Conservation (phyloP, 495 filamentous ascomycete species). For the Aspergillus affinis region DNA sequence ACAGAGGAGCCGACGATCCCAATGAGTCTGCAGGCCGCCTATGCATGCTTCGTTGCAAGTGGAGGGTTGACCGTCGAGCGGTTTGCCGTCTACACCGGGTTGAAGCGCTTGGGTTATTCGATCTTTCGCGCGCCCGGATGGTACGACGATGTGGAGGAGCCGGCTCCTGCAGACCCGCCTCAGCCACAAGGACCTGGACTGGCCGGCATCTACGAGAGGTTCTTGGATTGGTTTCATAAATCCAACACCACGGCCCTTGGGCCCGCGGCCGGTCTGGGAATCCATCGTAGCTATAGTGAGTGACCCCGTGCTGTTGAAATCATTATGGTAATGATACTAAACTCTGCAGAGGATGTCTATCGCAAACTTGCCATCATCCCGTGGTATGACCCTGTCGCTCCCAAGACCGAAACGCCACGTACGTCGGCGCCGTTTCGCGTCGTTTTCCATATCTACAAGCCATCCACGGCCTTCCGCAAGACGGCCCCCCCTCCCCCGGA, state of each 20-base stretch:
- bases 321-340: not conserved
- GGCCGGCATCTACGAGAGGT: conserved; percentile 32
- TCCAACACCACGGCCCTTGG: conserved; percentile 47
- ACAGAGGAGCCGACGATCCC: conserved; percentile 63
- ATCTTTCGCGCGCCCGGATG: conserved; percentile 66
- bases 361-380: conserved; percentile 72
- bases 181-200: conserved; percentile 29
- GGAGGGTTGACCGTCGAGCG: conserved; percentile 72
- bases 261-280: conserved; percentile 69
- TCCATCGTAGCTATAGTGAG: conserved; percentile 74
- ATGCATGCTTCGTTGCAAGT: conserved; percentile 71
- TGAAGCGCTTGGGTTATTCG: conserved; percentile 82
- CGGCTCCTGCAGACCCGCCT: conserved; percentile 9
- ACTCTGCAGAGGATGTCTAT: conserved; percentile 63
- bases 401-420: conserved; percentile 15
- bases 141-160: conserved; percentile 29
- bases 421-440: conserved; percentile 60
- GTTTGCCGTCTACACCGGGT: conserved; percentile 79
- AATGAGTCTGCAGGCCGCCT: conserved; percentile 87
- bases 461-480: conserved; percentile 69
- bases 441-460: conserved; percentile 78
- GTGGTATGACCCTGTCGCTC: conserved; percentile 59
- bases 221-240: conserved; percentile 37
- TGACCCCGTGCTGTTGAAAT: not conserved
- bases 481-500: conserved; percentile 71